A percentile compares a stretch with the other conserved stretches of the same genome.
These are phyloP conservation scores for Saccharomycopsis hybrid DNA, from an alignment of 1,139 yeast species.

Conservation along the genomic window DNA sequence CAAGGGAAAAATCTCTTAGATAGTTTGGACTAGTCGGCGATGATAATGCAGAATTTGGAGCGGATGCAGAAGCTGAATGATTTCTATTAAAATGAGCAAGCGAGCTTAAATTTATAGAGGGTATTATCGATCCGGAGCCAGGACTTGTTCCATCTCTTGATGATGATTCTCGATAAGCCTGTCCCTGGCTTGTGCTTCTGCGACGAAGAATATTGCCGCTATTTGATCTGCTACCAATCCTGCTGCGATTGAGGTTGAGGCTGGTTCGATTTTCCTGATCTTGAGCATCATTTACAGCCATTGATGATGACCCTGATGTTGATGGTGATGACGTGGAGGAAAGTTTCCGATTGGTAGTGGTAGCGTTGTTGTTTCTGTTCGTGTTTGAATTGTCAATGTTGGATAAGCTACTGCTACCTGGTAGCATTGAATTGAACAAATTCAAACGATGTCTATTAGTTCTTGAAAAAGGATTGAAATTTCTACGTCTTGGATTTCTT, in stretches of 20 bases:
- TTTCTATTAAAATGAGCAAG: slow-evolving; percentile 2
- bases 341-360: too few relatives aligned
- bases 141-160: neutral
- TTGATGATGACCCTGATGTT: neutral
- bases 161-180: too few relatives aligned
- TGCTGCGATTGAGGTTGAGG: too few relatives aligned
- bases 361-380: too few relatives aligned
- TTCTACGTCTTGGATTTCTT: slow-evolving; percentile 3
- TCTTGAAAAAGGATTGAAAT: slow-evolving; percentile 14
- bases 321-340: neutral
- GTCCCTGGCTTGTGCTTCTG: too few relatives aligned
- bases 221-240: neutral
- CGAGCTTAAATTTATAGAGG: slow-evolving; percentile 9
- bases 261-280: neutral
- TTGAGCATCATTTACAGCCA: neutral
- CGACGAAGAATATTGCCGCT: neutral
- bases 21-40: neutral
- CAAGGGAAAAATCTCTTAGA: too few relatives aligned
- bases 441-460: slow-evolving; percentile 1
- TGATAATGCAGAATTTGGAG: neutral
- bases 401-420: neutral
- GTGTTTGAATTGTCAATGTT: neutral
- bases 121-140: neutral
- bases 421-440: neutral
- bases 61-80: neutral